Evolutionary conservation across 2,329 filamentous ascomycete genomes (phyloP).

Genomic region (Fusarium verticillioides): DNA sequence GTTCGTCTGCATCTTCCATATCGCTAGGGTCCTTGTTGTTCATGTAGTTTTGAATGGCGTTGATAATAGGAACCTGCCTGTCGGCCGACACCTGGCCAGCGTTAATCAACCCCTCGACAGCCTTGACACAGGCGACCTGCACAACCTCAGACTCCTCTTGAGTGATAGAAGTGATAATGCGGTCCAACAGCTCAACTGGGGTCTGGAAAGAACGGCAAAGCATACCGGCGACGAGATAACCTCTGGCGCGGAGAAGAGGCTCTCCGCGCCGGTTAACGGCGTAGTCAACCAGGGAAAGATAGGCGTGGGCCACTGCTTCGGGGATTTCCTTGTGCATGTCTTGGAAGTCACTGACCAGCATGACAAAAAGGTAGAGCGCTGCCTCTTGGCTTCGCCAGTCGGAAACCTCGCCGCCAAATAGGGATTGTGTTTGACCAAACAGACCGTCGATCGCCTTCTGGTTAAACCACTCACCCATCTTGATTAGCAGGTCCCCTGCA

Average conservation of each 20-base stretch:
- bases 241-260: slow-evolving; percentile 84
- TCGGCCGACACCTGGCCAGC: slow-evolving; percentile 63
- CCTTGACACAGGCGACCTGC: slow-evolving; percentile 90
- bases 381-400: slow-evolving; percentile 78
- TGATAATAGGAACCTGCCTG: slow-evolving; percentile 70
- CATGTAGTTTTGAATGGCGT: slow-evolving; percentile 78
- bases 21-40: slow-evolving; percentile 83
- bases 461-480: slow-evolving; percentile 89
- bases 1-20: slow-evolving; percentile 87
- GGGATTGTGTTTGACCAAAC: slow-evolving; percentile 77
- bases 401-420: slow-evolving; percentile 70
- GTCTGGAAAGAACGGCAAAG: slow-evolving; percentile 76
- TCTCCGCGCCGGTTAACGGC: slow-evolving; percentile 76
- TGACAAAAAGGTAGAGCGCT: slow-evolving; percentile 85
- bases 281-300: slow-evolving; percentile 83
- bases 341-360: slow-evolving; percentile 83
- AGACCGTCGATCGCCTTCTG: slow-evolving; percentile 81
- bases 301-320: slow-evolving; percentile 74
- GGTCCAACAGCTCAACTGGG: slow-evolving; percentile 74
- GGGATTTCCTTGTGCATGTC: slow-evolving; percentile 80
- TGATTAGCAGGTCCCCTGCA: slow-evolving; percentile 91
- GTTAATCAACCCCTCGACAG: slow-evolving; percentile 75
- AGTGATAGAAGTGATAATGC: slow-evolving; percentile 79
- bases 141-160: slow-evolving; percentile 86
- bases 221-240: slow-evolving; percentile 85